A percentile compares a stretch with the other conserved stretches of the same genome.
phyloP scores from a whole-genome alignment of 208 protist species.

The Trypanosoma mega region DNA sequence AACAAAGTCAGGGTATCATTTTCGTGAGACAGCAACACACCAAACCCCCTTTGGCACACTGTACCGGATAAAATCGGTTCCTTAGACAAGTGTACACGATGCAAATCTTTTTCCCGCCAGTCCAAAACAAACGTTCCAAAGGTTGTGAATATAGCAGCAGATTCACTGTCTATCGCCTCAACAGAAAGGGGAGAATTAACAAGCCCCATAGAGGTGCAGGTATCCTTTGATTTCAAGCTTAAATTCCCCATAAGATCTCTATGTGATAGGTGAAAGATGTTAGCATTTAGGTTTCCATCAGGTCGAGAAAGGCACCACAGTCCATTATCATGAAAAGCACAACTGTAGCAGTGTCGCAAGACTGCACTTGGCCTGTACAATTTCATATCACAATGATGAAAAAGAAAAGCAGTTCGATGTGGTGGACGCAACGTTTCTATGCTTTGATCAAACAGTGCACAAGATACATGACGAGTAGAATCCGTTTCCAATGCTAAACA shows the following conservation, averaged over 20 bases:
- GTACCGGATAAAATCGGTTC: constrained; percentile 16
- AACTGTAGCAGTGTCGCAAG: constrained; percentile 8
- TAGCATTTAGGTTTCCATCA: background rate
- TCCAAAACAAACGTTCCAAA: constrained; percentile 13
- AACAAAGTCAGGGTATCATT: constrained; percentile 5
- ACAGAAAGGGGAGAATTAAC: constrained; percentile 18
- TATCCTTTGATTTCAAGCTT: background rate
- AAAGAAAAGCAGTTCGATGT: constrained; percentile 16
- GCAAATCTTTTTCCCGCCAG: constrained; percentile 8
- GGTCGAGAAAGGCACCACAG: constrained; percentile 20
- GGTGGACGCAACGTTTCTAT: background rate
- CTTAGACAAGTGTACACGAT: constrained; percentile 4
- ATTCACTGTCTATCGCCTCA: constrained; percentile 6
- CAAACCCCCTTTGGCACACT: constrained; percentile 5
- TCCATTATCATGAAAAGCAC: constrained; percentile 10
- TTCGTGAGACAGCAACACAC: constrained; percentile 16
- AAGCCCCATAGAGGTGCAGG: constrained; percentile 3
- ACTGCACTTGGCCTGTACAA: background rate
- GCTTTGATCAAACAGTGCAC: constrained; percentile 5
- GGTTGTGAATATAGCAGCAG: constrained; percentile 14
- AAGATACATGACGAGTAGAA: constrained; percentile 11
- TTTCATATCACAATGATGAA: background rate
- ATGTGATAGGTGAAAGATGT: constrained; percentile 9
- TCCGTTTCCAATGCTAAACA: constrained; percentile 15
- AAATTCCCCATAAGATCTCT: constrained; percentile 8